phyloP scores from a whole-genome alignment of 495 filamentous ascomycete species.

The Annulohypoxylon nitens region DNA sequence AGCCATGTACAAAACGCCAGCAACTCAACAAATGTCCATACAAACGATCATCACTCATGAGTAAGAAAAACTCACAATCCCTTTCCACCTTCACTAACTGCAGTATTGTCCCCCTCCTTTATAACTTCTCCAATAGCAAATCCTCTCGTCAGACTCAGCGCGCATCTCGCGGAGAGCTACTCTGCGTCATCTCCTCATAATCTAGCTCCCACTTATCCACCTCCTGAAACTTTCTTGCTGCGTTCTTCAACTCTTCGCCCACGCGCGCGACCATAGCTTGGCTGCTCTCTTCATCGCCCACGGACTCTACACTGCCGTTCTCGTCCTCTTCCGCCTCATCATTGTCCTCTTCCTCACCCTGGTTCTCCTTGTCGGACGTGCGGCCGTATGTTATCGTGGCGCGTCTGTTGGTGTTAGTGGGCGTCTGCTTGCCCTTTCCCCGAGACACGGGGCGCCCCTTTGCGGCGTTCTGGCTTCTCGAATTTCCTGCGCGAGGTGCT shows the following conservation, averaged over 20 bases:
- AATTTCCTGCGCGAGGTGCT: constrained; percentile 32
- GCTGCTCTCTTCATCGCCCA: constrained; percentile 45
- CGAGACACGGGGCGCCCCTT: constrained; percentile 13
- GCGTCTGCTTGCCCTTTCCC: constrained; percentile 41
- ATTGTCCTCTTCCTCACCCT: constrained; percentile 42
- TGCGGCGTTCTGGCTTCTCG: constrained; percentile 25
- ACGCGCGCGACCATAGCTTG: constrained; percentile 46
- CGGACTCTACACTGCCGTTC: constrained; percentile 24
- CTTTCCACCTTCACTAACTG: background rate
- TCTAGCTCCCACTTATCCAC: constrained; percentile 64
- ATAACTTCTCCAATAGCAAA: background rate
- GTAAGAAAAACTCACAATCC: constrained; percentile 13
- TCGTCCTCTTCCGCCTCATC: constrained; percentile 37
- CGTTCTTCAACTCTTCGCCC: constrained; percentile 60
- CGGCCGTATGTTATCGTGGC: constrained; percentile 54
- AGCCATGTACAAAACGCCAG: constrained; percentile 10
- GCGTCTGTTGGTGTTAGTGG: constrained; percentile 39
- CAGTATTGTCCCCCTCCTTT: background rate
- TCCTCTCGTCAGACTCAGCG: constrained; percentile 40
- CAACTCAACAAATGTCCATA: constrained; percentile 12
- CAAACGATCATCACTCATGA: constrained; percentile 29
- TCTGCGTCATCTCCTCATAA: constrained; percentile 59
- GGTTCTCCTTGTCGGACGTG: constrained; percentile 60
- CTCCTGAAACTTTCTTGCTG: constrained; percentile 64
- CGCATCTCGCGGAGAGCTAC: constrained; percentile 54